phyloP scores from a whole-genome alignment of 768 basidiomycete genomes.

The Tulasnella sp. region DNA sequence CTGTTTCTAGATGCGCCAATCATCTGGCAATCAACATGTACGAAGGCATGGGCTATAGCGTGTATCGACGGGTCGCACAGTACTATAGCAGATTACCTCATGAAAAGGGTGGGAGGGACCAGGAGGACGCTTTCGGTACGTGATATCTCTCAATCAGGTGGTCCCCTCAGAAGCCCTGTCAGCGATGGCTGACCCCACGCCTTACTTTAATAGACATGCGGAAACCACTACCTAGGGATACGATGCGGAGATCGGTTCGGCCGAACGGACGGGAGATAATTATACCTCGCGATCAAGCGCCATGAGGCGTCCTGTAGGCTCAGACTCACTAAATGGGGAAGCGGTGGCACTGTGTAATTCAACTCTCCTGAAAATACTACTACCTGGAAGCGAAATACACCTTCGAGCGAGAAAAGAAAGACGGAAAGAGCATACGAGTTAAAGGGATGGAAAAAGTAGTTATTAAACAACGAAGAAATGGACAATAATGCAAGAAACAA shows the following conservation, averaged over 20 bases:
- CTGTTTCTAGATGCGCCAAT: constrained; percentile 50
- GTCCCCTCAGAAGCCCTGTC: constrained; percentile 5
- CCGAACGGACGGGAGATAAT: constrained; percentile 29
- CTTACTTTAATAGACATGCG: constrained; percentile 32
- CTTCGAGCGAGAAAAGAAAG: background rate
- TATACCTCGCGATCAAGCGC: constrained; percentile 20
- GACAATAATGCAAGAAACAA: background rate
- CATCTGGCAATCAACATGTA: constrained; percentile 80
- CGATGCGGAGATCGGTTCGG: constrained; percentile 25
- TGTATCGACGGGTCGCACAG: constrained; percentile 80
- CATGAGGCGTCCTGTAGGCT: background rate
- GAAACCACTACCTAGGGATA: constrained; percentile 31
- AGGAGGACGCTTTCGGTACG: constrained; percentile 87
- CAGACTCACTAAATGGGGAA: background rate
- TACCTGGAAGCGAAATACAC: background rate
- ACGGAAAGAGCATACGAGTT: too few species aligned
- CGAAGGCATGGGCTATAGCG: constrained; percentile 84
- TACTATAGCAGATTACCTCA: constrained; percentile 68
- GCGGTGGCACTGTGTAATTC: background rate
- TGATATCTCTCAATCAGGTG: constrained; percentile 17
- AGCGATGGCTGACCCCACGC: constrained; percentile 15
- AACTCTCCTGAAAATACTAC: background rate
- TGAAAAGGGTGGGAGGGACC: constrained; percentile 66
- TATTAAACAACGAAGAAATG: background rate
- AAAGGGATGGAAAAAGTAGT: background rate